Evolutionary conservation across 768 basidiomycete genomes (phyloP), one percentile per base, ranked within the genome.

Genomic region (Heimioporus sp.): DNA sequence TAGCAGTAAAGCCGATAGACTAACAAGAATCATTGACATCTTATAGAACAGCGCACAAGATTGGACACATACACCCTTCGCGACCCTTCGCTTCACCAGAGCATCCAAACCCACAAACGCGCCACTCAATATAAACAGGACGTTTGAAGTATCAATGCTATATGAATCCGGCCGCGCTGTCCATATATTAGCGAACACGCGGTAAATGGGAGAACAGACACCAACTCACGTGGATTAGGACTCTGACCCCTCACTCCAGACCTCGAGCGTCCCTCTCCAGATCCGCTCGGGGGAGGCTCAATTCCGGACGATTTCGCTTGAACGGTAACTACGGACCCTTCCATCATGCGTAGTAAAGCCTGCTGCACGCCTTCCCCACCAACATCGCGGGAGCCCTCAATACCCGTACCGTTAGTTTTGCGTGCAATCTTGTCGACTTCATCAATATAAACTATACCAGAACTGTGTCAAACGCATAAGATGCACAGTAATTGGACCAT

Each of bases 351-450:
- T 5, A 97, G 72, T 16, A 97, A 77, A 17, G 91, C 86, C 69
- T 98, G 94, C 63, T 98, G 95, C 6, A 98, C 95, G 32, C 95
- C 95, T 76, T 97, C 94, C 10, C 95, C 95, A 20, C 92, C 87
- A 1, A 98, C 94, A 66, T 98, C 95, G 58, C 89, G 79, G 6
- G 86, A 82, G 4, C 85, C 82, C 57, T 90, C 89, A 28, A 76
- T 73, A 5, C 87, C 86, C 20, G 73, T 71, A 40, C 79, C 70
- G 36, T 62, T 60, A 13, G 66, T 57, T 60, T 81, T 87, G 44
- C 83, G 80, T 13, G 92, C 88, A 52, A 97, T 85, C 73, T 98
- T 98, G 73, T 98, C 96, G 2, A 94, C 76, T 72, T 98, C 96
- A 62, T 98, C 96, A 43, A 98, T 94, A 65, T 96, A 96, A 31